These are phyloP conservation scores for Fusarium praegraminearum DNA, from an alignment of 2,329 filamentous ascomycete species.

Conservation along the genomic window DNA sequence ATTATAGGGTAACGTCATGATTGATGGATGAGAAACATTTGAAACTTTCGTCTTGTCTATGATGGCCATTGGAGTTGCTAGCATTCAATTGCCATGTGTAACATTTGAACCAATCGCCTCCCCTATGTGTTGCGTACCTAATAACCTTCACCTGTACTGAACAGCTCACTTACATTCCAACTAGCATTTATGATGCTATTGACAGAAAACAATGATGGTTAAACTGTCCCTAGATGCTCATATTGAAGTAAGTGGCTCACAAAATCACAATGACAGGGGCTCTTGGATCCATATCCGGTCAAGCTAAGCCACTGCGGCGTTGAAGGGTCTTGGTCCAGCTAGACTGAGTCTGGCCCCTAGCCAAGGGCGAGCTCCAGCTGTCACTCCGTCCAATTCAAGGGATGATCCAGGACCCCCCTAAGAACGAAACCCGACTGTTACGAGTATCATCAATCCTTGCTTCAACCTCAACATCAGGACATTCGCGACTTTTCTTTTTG, in stretches of 20 bases:
- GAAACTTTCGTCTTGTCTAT: background rate
- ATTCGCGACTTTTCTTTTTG: constrained; percentile 24
- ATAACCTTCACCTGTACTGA: background rate
- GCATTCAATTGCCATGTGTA: background rate
- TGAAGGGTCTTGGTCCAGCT: constrained; percentile 22
- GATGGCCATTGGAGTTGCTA: background rate
- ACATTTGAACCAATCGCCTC: background rate
- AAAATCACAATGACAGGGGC: constrained; percentile 18
- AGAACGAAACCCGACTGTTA: constrained; percentile 14
- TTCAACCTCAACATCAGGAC: constrained; percentile 17
- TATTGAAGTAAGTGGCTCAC: constrained; percentile 19
- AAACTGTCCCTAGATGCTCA: background rate
- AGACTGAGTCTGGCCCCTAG: constrained; percentile 1
- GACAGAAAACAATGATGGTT: background rate
- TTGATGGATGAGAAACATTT: background rate
- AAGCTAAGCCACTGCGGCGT: constrained; percentile 42
- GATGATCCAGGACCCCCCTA: constrained; percentile 39
- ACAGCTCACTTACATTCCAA: background rate
- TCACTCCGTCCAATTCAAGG: constrained; percentile 36
- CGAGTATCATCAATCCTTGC: constrained; percentile 38
- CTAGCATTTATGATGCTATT: constrained; percentile 3
- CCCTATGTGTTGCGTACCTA: background rate
- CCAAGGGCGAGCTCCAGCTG: constrained; percentile 29
- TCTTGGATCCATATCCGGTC: constrained; percentile 23
- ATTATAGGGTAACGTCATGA: background rate